Evolutionary conservation across 345 rosid genomes (phyloP), one percentile per base, ranked within the genome.

Genomic region (Rhizophora apiculata): DNA sequence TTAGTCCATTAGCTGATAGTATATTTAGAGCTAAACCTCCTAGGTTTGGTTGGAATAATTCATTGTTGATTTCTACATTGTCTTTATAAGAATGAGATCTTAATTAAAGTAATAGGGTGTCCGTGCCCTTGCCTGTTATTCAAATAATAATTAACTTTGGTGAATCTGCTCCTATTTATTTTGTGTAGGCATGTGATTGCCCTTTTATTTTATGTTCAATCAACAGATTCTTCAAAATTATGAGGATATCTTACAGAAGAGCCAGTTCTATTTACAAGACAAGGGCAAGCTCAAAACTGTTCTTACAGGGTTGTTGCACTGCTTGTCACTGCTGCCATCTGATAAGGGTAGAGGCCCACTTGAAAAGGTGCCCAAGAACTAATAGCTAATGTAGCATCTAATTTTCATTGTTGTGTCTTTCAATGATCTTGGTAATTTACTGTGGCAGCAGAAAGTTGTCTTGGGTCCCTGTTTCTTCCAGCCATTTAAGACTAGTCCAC

Each of bases 191-290:
- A 57, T 59, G 20, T 70, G n/a, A 60, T 70, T 55, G 64, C 70
- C 55, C 49, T 60, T 71, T 63, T 8, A 46, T 62, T 55, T 58
- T 46, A 56, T 26, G 26, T 72, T 64, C 54, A 52, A 21, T 49
- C 57, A 58, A 65, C 80, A 95, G 99, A 78, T 95, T 81, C 89
- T 95, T 60, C 89, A 86, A 78, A 87, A 82, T 79, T 95, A 86
- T 83, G 87, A 83, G 63, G 85, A 85, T 79, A 82, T 91, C 62
- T 77, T 95, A 66, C 81, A 69, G 79, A 85, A 85, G 46, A 85
- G 82, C 68, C 93, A 85, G 67, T 86, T 86, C 58, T 79, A 85
- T 76, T 79, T 83, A 65, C 86, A 89, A 80, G 96, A 90, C 55
- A 91, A 84, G 78, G 83, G 83, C 72, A 86, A 86, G 80, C 86